A percentile compares a stretch with the other conserved stretches of the same genome.
phyloP scores from a whole-genome alignment of 345 rosid genomes.

The Gossypium sturtianum region DNA sequence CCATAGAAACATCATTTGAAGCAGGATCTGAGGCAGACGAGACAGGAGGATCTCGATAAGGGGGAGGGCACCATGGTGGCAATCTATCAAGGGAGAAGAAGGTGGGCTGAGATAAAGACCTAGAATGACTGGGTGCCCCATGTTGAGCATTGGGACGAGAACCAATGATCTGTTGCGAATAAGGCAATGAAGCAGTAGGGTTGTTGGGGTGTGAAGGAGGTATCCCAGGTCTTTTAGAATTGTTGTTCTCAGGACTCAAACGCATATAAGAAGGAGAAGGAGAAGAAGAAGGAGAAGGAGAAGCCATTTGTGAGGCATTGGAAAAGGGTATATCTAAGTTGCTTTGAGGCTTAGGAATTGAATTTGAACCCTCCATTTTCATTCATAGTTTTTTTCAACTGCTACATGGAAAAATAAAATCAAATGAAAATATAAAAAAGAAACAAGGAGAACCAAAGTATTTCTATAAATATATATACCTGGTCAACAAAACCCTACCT shows the following conservation, averaged over 20 bases:
- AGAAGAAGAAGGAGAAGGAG: conserved; percentile 27
- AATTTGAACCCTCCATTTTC: conserved; percentile 15
- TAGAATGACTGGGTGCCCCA: conserved; percentile 39
- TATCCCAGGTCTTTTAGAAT: conserved; percentile 26
- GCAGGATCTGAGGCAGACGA: conserved; percentile 22
- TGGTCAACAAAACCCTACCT: conserved; percentile 4
- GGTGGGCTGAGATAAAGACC: conserved; percentile 52
- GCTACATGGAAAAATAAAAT: neutral
- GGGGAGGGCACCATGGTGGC: conserved; percentile 47
- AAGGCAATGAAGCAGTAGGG: conserved; percentile 23
- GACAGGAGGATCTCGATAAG: conserved; percentile 28
- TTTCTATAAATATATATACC: conserved; percentile 4
- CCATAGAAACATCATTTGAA: conserved; percentile 35
- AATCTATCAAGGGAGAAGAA: conserved; percentile 54
- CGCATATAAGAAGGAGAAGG: neutral
- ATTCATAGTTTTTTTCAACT: conserved; percentile 6
- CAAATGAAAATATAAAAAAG: neutral
- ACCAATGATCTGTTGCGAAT: conserved; percentile 30
- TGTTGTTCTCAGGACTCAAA: conserved; percentile 18
- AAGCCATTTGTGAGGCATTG: conserved; percentile 18
- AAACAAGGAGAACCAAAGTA: neutral
- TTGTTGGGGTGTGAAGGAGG: conserved; percentile 34
- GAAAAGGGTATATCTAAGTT: conserved; percentile 15
- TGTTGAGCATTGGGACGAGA: conserved; percentile 38
- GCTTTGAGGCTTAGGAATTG: neutral